Evolutionary conservation across 2,329 filamentous ascomycete genomes (phyloP).

Genomic region (Pseudogymnoascus sp.): DNA sequence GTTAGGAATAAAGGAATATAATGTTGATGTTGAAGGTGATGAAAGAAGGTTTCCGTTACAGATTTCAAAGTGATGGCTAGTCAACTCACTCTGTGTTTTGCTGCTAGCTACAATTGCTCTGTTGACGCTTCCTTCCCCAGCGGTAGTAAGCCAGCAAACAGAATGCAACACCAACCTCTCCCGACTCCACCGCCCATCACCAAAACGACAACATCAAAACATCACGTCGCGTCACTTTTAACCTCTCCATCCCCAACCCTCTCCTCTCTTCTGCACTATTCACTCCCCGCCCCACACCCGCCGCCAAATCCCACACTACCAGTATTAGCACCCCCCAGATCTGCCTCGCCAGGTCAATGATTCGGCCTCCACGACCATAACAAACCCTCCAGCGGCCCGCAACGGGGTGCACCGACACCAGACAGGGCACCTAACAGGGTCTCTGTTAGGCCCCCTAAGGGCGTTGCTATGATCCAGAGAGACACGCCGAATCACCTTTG

Average conservation of each 20-base stretch:
- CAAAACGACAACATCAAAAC: constrained; percentile 7
- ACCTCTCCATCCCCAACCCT: not conserved
- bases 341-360: not conserved
- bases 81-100: not conserved
- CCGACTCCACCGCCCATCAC: not conserved
- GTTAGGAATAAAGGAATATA: constrained; percentile 6
- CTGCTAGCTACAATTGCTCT: not conserved
- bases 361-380: not conserved
- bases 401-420: not conserved
- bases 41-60: not conserved
- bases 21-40: not conserved
- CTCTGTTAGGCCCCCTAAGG: not conserved
- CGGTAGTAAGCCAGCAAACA: not conserved
- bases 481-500: constrained; percentile 1
- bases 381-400: constrained; percentile 1
- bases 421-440: not conserved
- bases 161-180: constrained; percentile 7
- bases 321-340: not conserved
- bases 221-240: constrained; percentile 4
- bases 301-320: not conserved
- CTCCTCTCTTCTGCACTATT: not conserved
- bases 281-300: not conserved
- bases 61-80: not conserved
- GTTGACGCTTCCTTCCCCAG: constrained; percentile 4
- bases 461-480: not conserved